Base-by-base conservation (phyloP, 331 rosid species). In the Quercus phellos region DNA sequence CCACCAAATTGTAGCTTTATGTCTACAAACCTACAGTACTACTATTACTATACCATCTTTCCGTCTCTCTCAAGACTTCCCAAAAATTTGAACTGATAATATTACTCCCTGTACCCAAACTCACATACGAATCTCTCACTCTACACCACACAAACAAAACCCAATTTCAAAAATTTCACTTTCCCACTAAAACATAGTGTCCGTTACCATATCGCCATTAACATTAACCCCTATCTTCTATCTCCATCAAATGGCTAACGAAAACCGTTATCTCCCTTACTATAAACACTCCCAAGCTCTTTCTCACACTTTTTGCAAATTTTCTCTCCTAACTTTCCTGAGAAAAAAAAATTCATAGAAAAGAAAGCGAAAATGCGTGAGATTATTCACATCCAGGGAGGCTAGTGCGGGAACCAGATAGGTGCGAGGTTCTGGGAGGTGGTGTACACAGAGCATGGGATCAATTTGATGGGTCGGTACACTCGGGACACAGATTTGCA, bases 311-410 rank as follows among this genome's bases (percentile, higher is more conserved):
- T 3, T n/a, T 13, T 32, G 8, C 5, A 7, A 7, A 19, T 4
- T 42, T n/a, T 76, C 29, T 27, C 43, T 16, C 34, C 22, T 6
- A 7, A 2, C 51, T 27, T 70, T 71, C 71, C 16, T 29, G 13
- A 70, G 75, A 77, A 68, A 73, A 73, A 73, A 1, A 63, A 51
- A 22, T 56, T 19, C 8, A 42, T 6, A 34, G 18, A 24, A 70
- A 1, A 24, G 42, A n/a, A 4, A 16, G 6, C 1, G 14, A 78
- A 73, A 24, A 79, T 79, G 82, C 74, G 78, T 18, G 78, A 63
- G 58, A 79, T 79, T 67, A 77, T 79, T 22, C 82, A 79, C 56
- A 63, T 79, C 38, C 82, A 79, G 34, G 78, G 50, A 0, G 82
- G 82, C 17, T 60, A 73, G 30, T 79, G 82, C 13, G 69, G 78